These are phyloP conservation scores for Mucor lusitanicus DNA, from an alignment of 371 early-diverging fungal species.

Conservation along the genomic window DNA sequence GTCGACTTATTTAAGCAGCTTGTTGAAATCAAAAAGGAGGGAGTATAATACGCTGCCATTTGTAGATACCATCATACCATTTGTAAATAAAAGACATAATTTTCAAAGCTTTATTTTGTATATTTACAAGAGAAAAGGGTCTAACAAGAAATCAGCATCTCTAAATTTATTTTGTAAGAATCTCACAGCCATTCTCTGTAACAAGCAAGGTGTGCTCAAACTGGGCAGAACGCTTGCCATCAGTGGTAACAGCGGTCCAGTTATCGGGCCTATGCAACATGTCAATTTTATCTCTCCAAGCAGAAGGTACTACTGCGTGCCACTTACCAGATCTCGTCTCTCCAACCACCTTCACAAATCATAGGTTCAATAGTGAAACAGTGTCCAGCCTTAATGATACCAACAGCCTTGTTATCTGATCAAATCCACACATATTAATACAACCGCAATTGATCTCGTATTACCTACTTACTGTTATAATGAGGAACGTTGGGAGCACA, in stretches of 20 bases:
- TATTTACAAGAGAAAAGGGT: neutral
- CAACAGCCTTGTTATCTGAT: slow-evolving; percentile 89
- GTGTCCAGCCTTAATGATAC: slow-evolving; percentile 92
- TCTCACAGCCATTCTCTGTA: slow-evolving; percentile 91
- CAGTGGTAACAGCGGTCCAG: slow-evolving; percentile 91
- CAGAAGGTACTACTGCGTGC: neutral
- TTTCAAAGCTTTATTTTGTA: neutral
- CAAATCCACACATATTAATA: neutral
- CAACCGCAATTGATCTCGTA: neutral
- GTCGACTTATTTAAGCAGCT: neutral
- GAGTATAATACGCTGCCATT: neutral
- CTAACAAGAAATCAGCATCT: neutral
- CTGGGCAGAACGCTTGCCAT: slow-evolving; percentile 97
- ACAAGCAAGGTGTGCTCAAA: slow-evolving; percentile 98
- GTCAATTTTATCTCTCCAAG: neutral
- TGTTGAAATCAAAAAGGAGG: neutral
- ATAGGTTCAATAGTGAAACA: slow-evolving; percentile 98
- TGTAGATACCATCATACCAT: neutral
- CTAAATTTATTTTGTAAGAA: slow-evolving; percentile 67
- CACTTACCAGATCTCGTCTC: slow-evolving; percentile 57
- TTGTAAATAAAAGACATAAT: neutral
- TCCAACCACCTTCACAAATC: slow-evolving; percentile 87
- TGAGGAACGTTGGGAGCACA: slow-evolving; percentile 93
- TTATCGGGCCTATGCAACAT: slow-evolving; percentile 69
- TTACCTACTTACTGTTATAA: slow-evolving; percentile 71